These are phyloP conservation scores for Hypoxylon subgilvum DNA, from an alignment of 495 filamentous ascomycete species.

Conservation along the genomic window DNA sequence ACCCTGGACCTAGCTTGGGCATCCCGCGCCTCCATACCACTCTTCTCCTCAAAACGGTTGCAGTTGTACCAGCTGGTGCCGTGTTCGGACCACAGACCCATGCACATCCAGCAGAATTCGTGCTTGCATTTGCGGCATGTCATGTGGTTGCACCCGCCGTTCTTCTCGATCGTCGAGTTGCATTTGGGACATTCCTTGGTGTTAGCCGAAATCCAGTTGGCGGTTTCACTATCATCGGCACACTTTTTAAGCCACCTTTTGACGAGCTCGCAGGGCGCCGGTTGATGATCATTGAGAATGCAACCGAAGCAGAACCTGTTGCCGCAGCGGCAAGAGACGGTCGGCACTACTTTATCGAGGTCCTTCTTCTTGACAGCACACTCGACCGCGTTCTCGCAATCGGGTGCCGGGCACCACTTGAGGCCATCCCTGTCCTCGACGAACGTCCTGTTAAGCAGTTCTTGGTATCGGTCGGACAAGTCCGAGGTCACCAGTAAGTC, in stretches of 20 bases:
- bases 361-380: constrained; percentile 86
- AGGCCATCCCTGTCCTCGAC: constrained; percentile 94
- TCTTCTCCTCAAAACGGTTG: constrained; percentile 95
- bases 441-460: constrained; percentile 88
- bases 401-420: constrained; percentile 96
- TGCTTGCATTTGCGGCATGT: constrained; percentile 98
- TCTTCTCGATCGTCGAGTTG: constrained; percentile 97
- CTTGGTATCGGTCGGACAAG: constrained; percentile 78
- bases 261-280: constrained; percentile 86
- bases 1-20: constrained; percentile 88
- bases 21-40: constrained; percentile 84
- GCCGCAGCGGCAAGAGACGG: constrained; percentile 81
- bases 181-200: constrained; percentile 98
- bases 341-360: constrained; percentile 82
- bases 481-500: constrained; percentile 79
- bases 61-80: constrained; percentile 99
- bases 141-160: constrained; percentile 99
- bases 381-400: constrained; percentile 90
- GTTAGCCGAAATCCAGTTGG: constrained; percentile 99
- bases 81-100: constrained; percentile 98
- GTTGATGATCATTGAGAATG: constrained; percentile 87
- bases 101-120: constrained; percentile 99
- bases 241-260: constrained; percentile 99
- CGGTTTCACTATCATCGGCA: constrained; percentile 96
- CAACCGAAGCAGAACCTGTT: constrained; percentile 97